These are phyloP conservation scores for Trichoderma endophyticum DNA, from an alignment of 2,329 filamentous ascomycete species.

Conservation along the genomic window DNA sequence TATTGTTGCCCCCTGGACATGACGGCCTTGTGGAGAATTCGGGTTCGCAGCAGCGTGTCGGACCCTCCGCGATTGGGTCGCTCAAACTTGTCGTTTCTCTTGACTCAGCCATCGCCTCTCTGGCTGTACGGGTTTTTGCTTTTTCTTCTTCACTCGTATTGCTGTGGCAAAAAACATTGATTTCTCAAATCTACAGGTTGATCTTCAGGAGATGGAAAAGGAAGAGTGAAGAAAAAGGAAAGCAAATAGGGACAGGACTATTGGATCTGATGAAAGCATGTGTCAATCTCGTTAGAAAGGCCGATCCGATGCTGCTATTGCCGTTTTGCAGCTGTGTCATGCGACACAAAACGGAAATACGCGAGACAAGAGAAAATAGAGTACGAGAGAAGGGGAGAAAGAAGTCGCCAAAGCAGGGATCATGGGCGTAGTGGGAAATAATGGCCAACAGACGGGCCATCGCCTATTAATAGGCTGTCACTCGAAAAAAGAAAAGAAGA, in stretches of 20 bases:
- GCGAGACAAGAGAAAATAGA: background rate
- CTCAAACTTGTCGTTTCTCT: background rate
- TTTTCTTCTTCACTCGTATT: background rate
- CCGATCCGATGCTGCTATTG: background rate
- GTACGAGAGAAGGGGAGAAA: background rate
- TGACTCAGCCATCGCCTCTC: background rate
- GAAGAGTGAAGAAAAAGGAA: background rate
- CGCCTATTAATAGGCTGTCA: conserved; percentile 6
- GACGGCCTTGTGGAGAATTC: background rate
- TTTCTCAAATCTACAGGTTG: background rate
- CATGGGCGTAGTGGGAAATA: background rate
- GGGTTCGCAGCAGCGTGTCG: background rate
- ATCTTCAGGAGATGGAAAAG: background rate
- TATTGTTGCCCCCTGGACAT: conserved; percentile 2
- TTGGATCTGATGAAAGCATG: background rate
- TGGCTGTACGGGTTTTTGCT: background rate
- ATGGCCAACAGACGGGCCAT: background rate
- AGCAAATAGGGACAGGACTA: background rate
- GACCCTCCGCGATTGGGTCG: conserved; percentile 6
- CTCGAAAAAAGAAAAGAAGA: background rate
- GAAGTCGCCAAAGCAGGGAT: background rate
- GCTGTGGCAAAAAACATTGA: background rate
- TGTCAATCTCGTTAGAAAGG: background rate
- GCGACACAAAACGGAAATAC: background rate
- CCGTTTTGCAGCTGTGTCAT: background rate